These are phyloP conservation scores for Carex pumila DNA, from an alignment of 176 grass and related monocot species.

Conservation along the genomic window DNA sequence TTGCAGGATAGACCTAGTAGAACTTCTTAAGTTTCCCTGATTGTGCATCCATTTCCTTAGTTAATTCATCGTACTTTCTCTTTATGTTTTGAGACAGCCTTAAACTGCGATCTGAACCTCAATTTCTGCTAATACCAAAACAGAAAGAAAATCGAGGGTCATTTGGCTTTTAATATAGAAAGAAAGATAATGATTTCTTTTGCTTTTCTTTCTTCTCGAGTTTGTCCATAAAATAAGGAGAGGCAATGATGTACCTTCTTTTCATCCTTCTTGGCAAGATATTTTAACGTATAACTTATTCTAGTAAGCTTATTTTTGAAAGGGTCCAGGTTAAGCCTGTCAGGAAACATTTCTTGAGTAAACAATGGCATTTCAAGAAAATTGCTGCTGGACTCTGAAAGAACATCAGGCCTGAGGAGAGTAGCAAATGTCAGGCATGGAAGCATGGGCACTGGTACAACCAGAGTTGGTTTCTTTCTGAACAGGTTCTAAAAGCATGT, in stretches of 20 bases:
- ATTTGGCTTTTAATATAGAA: neutral
- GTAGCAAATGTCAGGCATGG: neutral
- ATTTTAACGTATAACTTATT: neutral
- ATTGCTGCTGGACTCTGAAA: neutral
- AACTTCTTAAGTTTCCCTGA: neutral
- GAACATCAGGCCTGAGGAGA: neutral
- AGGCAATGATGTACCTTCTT: neutral
- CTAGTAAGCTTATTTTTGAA: conserved; percentile 1
- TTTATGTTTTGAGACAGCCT: neutral
- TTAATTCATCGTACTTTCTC: neutral
- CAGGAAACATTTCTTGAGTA: conserved; percentile 16
- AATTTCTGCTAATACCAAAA: neutral
- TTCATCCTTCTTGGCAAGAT: neutral
- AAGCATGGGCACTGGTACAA: neutral
- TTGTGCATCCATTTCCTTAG: neutral
- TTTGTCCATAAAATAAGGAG: neutral
- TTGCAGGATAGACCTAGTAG: neutral
- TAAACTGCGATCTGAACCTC: neutral
- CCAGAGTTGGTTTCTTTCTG: neutral
- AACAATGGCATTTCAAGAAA: conserved; percentile 4
- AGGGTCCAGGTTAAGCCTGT: neutral
- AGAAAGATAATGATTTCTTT: neutral
- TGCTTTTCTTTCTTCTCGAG: neutral
- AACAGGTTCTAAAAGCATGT: neutral
- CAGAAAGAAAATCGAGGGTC: neutral